Base-by-base conservation (phyloP, 768 basidiomycete species). In the Rhodotorula babjevae region DNA sequence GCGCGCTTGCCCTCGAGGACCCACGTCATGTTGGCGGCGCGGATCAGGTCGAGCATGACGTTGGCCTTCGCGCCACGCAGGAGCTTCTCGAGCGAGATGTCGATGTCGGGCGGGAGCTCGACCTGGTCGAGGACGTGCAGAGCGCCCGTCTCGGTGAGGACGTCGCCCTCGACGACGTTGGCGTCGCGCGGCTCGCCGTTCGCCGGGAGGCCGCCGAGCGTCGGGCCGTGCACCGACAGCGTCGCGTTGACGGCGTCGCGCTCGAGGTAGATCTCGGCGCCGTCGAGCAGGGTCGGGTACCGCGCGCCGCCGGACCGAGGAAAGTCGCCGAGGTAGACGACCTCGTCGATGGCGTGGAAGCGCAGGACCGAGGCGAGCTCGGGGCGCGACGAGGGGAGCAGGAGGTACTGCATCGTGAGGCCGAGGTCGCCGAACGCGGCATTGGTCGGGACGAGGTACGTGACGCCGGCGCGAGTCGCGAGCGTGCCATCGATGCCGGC, bases 1-100 rank as follows among this genome's bases (percentile, higher is more conserved):
- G 82, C 79, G 63, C 76, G 53, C n/a, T 79, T 65, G 10, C 94
- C 95, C 75, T 97, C 89, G 67, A 97, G 82, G 50, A 96, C 82
- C 93, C 94, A 97, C 50, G 89, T 90, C 69, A 96, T 86, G 18
- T 92, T 92, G 3, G 91, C 92, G 77, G 89, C 90, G 67, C 85
- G 83, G 70, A 96, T 84, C 78, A 99, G 80, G 46, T 88, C 90
- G 31, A 86, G 83, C 93, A 99, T 97, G 7, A 90, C 96, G 46
- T 85, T 87, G 56, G 89, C 91, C 80, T 91, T 90, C 31, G 91
- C 91, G 8, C 94, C 95, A 77, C 87, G 88, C 76, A 93, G 85
- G 46, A 99, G 85, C 81, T 97, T 98, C n/a, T 72, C 91, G 46
- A 94, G 83, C 10, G 89, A 93, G 72, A 99, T 83, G 57, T 92